Base-by-base conservation (phyloP, 2,329 filamentous ascomycete genomes). In the Verticillium zaregamsianum region DNA sequence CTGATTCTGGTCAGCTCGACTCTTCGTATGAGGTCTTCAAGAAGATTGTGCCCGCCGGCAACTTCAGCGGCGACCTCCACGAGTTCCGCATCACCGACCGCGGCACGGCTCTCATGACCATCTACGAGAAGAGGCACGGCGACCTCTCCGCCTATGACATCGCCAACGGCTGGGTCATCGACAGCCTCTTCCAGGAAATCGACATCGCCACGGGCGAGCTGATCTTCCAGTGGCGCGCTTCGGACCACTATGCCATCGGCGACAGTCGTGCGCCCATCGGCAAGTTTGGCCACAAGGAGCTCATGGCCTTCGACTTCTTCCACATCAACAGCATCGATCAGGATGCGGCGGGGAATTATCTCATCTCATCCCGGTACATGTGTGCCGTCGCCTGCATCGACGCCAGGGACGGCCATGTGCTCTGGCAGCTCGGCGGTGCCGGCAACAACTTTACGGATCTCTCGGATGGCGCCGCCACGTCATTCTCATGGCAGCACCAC, bases 241-340 rank as follows among this genome's bases (percentile, higher is more conserved):
- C 78, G 0, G 73, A 73, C 1, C 74, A 78, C 52, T 66, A 68
- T 37, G 45, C 45, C 45, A 23, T 52, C n/a, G 20, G 17, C 45
- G n/a, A n/a, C 8, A 52, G 45, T 23, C 45, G 20, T 8, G 45
- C 45, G 5, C 67, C 68, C 14, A 25, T 70, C n/a, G 61, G 64
- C n/a, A 62, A 67, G 20, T 62, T 65, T 23, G 70, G 71, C 5
- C 68, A 63, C 31, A 70, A 67, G 39, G 66, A 66, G 54, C 66
- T 68, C 3, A 68, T 68, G 25, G 74, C 77, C 1, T 86, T 82
- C 72, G 83, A 86, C 68, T 85, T 79, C 63, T 85, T 85, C 68
- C 82, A 85, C 68, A 79, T 86, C 70, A 84, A 86, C 71, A 81
- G 81, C 39, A 72, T 86, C 32, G 79, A 84, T 66, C 84, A 85